Evolutionary conservation across 169 alveolate genomes (phyloP), one percentile per base, ranked within the genome.

Genomic region (Plasmodium fragile): DNA sequence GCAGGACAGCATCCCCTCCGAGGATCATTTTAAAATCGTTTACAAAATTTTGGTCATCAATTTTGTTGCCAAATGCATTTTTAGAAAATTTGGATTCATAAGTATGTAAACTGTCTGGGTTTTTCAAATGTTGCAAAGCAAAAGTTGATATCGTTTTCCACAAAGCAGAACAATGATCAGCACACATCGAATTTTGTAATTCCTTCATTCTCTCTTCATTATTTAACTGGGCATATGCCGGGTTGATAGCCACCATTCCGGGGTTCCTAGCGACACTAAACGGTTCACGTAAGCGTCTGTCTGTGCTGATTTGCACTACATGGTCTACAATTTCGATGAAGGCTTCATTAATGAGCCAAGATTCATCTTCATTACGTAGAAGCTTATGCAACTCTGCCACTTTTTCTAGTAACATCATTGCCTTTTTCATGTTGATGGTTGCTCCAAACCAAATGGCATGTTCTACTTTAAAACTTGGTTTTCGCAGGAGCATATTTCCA

Each of bases 371-470:
- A 43, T 91, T 65, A n/a, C 87, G 89, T 25, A 93, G 75, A 65
- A 96, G 69, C 82, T 93, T 95, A 94, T 96, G 92, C 16, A 96
- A 89, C 65, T 95, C 96, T 55, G 95, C 94, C 18, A 95, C 95
- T 65, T 95, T 96, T 53, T 93, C 93, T 81, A 96, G 72, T 22
- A 96, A 34, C 39, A 92, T 82, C 28, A 93, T 81, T 71, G 59
- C 90, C 34, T 89, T 77, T 65, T 80, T 89, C 53, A 93, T 79
- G 71, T 96, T 87, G 18, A 96, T 83, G 45, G 94, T 92, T 28
- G 96, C 96, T 3, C 97, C 97, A 94, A 96, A 95, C 97, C 97
- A 96, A 5, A 96, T 85, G 28, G 97, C 97, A 72, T 96, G 97
- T 52, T 96, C 97, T 10, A 95, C 97, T 52, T 78, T 92, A 53